Base-by-base conservation (phyloP, 1,139 yeast genomes). In the Torulaspora pretoriensis region DNA sequence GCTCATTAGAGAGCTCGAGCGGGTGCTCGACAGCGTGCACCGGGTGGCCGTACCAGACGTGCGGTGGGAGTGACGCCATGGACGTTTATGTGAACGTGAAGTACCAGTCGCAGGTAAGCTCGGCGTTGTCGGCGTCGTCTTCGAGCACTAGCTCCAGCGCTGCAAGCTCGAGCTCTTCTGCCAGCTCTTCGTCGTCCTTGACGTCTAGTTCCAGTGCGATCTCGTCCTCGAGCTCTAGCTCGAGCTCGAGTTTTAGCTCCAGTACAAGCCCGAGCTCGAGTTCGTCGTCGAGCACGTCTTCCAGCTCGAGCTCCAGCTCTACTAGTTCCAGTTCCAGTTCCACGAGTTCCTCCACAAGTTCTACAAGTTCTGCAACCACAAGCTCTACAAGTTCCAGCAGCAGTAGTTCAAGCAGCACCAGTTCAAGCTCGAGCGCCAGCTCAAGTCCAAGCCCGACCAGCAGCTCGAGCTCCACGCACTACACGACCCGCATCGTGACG, bases 21-120 rank as follows among this genome's bases (percentile, higher is more conserved):
- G 64, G 72, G 39, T 83, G 92, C 67, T 56, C 71, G 42, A 56
- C 61, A 3, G 46, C 61, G 2, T 83, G 92, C 64, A 61, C 65
- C 36, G 90, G 89, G 5, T 83, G 75, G 62, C 73, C 74, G 2
- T 47, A 54, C 7, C 82, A 79, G 49, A 70, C 62, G 17, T 83
- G 92, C 65, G 92, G 92, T 55, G 87, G 87, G n/a, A 37, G 54
- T 34, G 64, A 63, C 22, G 75, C 73, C 52, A 73, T 74, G 54
- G 68, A 75, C 41, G 77, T 83, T 8, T 80, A 72, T 52, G 61
- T 67, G 4, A 53, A 57, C 31, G 57, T 59, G 6, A 51, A 45
- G 12, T 71, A 35, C 10, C 26, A 24, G 32, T 19, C 46, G 3
- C 16, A 47, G 23, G 29, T 44, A 8, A 45, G 50, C 23, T 34